Base-by-base conservation (phyloP, 129 eudicot genomes). In the Flaveria trinervia region DNA sequence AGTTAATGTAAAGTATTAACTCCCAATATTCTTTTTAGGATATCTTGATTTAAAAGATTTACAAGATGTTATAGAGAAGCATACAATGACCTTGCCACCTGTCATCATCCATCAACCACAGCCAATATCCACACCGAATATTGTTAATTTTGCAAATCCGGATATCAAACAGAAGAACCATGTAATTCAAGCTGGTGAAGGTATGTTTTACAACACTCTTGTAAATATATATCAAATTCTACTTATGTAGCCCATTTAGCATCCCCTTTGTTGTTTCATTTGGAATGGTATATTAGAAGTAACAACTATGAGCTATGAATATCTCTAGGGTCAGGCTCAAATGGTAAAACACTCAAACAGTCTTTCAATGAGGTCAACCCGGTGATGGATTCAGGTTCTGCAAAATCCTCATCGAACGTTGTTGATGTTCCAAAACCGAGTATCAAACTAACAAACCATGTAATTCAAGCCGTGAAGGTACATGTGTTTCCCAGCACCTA, bases 41-140 rank as follows among this genome's bases (percentile, higher is more conserved):
- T 80, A 67, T 74, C 65, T 44, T 44, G 75, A 75, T 20, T 68
- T 80, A 57, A 48, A 44, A 61, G 51, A 74, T 41, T 68, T 74
- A 12, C 71, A 74, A 26, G 79, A 55, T 14, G 71, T 46, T 18
- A 44, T 48, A 0, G 49, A 73, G 68, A 64, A 64, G 78, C 78
- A 72, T 26, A 15, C 28, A 28, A 45, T 52, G 14, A 54, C 55
- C 17, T 17, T 59, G 65, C 22, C 71, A 7, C 75, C 71, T 14
- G 71, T 39, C 26, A 69, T 30, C 6, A 56, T 68, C 65, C 75
- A 45, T 75, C 80, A 48, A 68, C 22, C 76, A 0, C 84, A 74
- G 46, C 54, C 80, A 5, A 57, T 28, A 68, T 30, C 46, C 65
- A 30, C 76, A 28, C 64, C 71, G 15, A 46, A 67, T 18, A 50